A percentile compares a stretch with the other conserved stretches of the same genome.
These are phyloP conservation scores for Xylaria grammica DNA, from an alignment of 495 filamentous ascomycete genomes.

Conservation along the genomic window DNA sequence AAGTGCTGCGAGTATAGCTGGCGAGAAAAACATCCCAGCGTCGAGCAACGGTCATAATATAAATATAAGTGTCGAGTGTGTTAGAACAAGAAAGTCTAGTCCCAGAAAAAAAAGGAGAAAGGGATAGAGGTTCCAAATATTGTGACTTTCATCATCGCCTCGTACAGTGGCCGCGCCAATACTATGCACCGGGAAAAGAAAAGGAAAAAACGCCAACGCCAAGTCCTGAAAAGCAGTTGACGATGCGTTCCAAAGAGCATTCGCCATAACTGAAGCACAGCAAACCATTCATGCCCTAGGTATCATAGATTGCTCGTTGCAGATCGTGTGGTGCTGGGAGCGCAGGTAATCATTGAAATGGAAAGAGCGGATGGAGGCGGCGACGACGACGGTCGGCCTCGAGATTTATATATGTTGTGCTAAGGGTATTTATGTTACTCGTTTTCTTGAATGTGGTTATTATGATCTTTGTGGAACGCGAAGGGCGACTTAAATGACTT, in stretches of 20 bases:
- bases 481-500: conserved; percentile 40
- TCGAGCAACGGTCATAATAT: conserved; percentile 7
- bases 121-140: conserved; percentile 6
- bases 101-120: conserved; percentile 13
- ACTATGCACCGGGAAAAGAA: conserved; percentile 30
- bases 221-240: conserved; percentile 25
- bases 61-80: conserved; percentile 9
- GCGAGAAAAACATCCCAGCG: conserved; percentile 1
- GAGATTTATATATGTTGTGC: neutral
- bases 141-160: conserved; percentile 24
- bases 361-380: conserved; percentile 20
- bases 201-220: conserved; percentile 37
- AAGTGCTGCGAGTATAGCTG: neutral
- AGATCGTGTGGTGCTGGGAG: conserved; percentile 33
- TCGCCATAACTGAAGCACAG: conserved; percentile 20
- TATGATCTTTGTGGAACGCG: conserved; percentile 33
- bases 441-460: conserved; percentile 36
- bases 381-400: neutral
- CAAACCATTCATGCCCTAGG: conserved; percentile 27
- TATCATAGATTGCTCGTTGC: conserved; percentile 38
- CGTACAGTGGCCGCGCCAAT: conserved; percentile 26
- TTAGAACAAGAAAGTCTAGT: conserved; percentile 22
- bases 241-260: conserved; percentile 7
- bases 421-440: conserved; percentile 22
- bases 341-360: conserved; percentile 31